Evolutionary conservation across 345 rosid species (phyloP), one percentile per base, ranked within the genome.

Genomic region (Clarkia xantiana): DNA sequence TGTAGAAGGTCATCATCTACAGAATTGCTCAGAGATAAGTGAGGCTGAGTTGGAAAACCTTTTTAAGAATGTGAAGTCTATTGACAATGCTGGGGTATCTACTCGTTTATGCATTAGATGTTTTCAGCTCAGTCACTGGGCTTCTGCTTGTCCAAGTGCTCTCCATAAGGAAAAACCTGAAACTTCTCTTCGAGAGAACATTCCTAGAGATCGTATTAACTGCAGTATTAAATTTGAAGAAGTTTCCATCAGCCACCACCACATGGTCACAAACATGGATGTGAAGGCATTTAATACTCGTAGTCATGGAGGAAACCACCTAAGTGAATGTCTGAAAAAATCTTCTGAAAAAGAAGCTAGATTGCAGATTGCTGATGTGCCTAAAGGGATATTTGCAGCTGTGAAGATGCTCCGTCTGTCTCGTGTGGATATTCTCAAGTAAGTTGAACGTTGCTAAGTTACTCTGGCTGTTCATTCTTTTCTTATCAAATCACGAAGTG

Each of bases 121-220:
- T 68, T 78, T 68, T 62, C 80, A 75, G 68, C 70, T 63, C 43
- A 65, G 62, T 66, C 95, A 89, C 54, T 84, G 95, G 97, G 95
- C 95, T 54, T 66, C 73, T 59, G 47, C 69, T 18, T 89, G 90
- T 54, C 94, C 87, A 2, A 63, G 53, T 45, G 61, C 68, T 17
- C 20, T 12, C 10, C 51, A 58, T 45, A 58, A 45, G 56, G 48
- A 55, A 29, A 29, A 29, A 10, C 1, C 36, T 29, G 36, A 4
- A 10, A 5, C 36, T 7, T 29, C 36, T 29, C 36, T 29, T 4
- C 36, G 9, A 29, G 36, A 29, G 9, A 29, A 5, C 36, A 29
- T 29, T 53, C 59, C 58, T 40, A 11, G n/a, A 47, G 54, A 59
- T 22, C 51, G 58, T 56, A 47, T 25, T 29, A 25, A 62, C 14